Base-by-base conservation (phyloP, 371 early-diverging fungal species). In the Mycotypha africana region DNA sequence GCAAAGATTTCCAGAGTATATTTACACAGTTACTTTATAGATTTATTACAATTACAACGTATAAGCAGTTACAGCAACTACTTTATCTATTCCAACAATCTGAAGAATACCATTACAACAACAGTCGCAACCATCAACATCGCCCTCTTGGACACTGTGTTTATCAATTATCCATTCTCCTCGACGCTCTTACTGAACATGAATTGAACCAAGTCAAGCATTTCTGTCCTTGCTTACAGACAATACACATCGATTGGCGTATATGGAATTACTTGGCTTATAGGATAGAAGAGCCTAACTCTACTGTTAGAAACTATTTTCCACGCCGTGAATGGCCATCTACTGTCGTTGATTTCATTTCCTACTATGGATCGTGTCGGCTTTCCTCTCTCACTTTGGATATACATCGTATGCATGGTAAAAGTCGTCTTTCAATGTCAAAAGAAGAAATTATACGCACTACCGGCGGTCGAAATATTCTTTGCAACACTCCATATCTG, bases 221-320 rank as follows among this genome's bases (percentile, higher is more conserved):
- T 2, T 7, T 39, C 11, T 51, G 52, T 28, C 52, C 52, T 0
- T 39, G 21, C 24, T 30, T 51, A 19, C 52, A 45, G 30, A 33
- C 52, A 1, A 30, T 51, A 15, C 46, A 51, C 28, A 16, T 51
- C 15, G 46, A 51, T 30, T 39, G 52, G 41, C 40, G 46, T 16
- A 51, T 45, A 5, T 51, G 51, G 51, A 44, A 51, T 31, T 49
- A 49, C 22, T 21, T 42, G 8, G 33, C n/a, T n/a, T n/a, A 30
- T 14, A 30, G 14, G 14, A 19, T 15, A 14, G 32, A 42, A 42
- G 15, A 28, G 30, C 32, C 32, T 17, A 30, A 31, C 38, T 28
- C n/a, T n/a, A n/a, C n/a, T n/a, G n/a, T n/a, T n/a, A n/a, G 45
- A 17, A 40, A 34, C 6, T 40, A 45, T 40, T 41, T 23, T 5